These are phyloP conservation scores for Wickerhamiella musiphila DNA, from an alignment of 805 yeast species.

Conservation along the genomic window DNA sequence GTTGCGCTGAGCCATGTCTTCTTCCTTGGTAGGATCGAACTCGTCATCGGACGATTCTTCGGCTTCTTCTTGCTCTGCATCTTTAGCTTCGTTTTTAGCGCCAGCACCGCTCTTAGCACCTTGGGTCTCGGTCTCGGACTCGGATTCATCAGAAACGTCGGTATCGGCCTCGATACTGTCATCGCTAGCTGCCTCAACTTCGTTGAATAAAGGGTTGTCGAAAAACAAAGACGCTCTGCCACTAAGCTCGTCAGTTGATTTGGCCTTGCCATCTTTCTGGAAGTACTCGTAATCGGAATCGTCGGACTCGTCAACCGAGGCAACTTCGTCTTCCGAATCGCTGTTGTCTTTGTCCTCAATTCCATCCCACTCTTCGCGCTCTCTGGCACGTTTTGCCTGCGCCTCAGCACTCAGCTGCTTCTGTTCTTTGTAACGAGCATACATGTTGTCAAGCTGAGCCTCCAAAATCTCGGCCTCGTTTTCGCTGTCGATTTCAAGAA, in stretches of 20 bases:
- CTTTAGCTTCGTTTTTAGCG: slow-evolving; percentile 3
- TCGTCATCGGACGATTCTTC: slow-evolving; percentile 11
- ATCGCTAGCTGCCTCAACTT: slow-evolving; percentile 13
- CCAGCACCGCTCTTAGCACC: slow-evolving; percentile 4
- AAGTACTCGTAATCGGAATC: too few relatives aligned
- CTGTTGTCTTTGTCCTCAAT: slow-evolving; percentile 19
- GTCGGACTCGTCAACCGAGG: slow-evolving; percentile 11
- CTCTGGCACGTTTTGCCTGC: slow-evolving; percentile 34
- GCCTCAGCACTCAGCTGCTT: slow-evolving; percentile 30
- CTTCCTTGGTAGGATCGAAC: slow-evolving; percentile 15
- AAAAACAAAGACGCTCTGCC: slow-evolving; percentile 24
- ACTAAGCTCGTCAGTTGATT: slow-evolving; percentile 14
- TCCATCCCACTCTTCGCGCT: slow-evolving; percentile 24
- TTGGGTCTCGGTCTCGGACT: slow-evolving; percentile 3
- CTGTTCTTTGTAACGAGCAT: slow-evolving; percentile 40
- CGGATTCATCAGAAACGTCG: slow-evolving; percentile 10
- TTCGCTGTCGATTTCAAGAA: slow-evolving; percentile 16
- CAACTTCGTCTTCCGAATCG: slow-evolving; percentile 16
- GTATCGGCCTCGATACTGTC: slow-evolving; percentile 17
- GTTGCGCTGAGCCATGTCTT: slow-evolving; percentile 19
- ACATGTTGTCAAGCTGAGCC: slow-evolving; percentile 69
- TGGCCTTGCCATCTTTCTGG: slow-evolving; percentile 11
- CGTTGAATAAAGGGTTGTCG: slow-evolving; percentile 22
- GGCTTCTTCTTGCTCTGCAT: slow-evolving; percentile 9
- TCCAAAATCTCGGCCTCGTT: slow-evolving; percentile 44